These are phyloP conservation scores for Termitomyces heimii DNA, from an alignment of 768 basidiomycete genomes.

Conservation along the genomic window DNA sequence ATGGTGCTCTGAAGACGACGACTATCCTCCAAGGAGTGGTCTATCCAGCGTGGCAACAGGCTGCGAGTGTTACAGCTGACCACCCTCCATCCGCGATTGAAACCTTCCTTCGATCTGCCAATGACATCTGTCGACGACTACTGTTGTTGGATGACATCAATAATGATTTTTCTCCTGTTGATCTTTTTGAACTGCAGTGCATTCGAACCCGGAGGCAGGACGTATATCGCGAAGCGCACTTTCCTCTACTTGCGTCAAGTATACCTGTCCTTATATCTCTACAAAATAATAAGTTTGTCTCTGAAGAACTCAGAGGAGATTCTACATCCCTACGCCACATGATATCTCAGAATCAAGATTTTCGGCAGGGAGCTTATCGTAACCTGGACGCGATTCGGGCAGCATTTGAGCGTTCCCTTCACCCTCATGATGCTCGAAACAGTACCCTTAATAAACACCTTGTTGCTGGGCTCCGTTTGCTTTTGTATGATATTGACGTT, in stretches of 20 bases:
- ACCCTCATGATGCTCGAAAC: constrained; percentile 36
- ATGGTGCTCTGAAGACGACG: constrained; percentile 65
- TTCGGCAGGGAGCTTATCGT: constrained; percentile 70
- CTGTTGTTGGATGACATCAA: constrained; percentile 49
- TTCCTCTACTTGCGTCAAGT: constrained; percentile 51
- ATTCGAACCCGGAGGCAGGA: constrained; percentile 64
- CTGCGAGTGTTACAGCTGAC: constrained; percentile 31
- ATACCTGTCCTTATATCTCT: constrained; percentile 68
- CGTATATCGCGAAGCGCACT: constrained; percentile 63
- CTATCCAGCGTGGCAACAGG: constrained; percentile 72
- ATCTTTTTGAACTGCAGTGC: constrained; percentile 62
- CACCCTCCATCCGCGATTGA: constrained; percentile 36
- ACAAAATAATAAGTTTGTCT: constrained; percentile 54
- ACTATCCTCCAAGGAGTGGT: constrained; percentile 69
- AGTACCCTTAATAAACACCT: constrained; percentile 55
- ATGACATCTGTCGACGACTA: constrained; percentile 53
- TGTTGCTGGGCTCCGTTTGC: constrained; percentile 59
- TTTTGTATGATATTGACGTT: constrained; percentile 51
- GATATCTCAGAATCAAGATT: constrained; percentile 59
- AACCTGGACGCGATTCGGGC: constrained; percentile 66
- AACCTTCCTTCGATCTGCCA: constrained; percentile 56
- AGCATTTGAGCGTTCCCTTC: constrained; percentile 62
- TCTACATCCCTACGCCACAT: constrained; percentile 47
- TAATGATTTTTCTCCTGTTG: constrained; percentile 30
- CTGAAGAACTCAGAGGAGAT: constrained; percentile 41